Conservation (phyloP, 1,284 basidiomycete species). For the Clitocybe nebularis region DNA sequence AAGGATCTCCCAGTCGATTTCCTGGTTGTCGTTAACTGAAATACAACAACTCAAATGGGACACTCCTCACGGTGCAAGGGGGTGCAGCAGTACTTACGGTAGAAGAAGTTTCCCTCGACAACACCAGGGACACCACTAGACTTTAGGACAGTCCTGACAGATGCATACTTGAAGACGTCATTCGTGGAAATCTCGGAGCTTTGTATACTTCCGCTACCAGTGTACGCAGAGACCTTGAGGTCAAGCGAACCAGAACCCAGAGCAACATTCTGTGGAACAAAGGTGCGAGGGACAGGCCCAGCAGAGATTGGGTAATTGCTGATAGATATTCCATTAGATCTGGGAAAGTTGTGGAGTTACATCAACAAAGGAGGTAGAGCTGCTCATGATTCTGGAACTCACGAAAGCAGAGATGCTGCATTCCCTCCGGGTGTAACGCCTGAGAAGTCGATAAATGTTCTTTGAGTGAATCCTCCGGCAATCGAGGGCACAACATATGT, state of each 20-base stretch:
- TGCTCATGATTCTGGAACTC: no score
- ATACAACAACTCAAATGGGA: slow-evolving; percentile 1
- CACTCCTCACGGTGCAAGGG: neutral
- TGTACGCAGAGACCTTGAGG: slow-evolving; percentile 28
- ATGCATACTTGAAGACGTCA: slow-evolving; percentile 26
- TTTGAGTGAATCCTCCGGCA: slow-evolving; percentile 26
- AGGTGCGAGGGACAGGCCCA: slow-evolving; percentile 22
- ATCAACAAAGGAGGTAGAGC: no score
- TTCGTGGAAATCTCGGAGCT: slow-evolving; percentile 26
- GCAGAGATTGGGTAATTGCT: slow-evolving; percentile 22
- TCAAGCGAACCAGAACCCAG: slow-evolving; percentile 27
- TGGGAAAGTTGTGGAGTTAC: no score
- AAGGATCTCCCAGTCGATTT: slow-evolving; percentile 30
- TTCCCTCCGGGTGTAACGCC: slow-evolving; percentile 18
- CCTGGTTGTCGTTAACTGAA: slow-evolving; percentile 26
- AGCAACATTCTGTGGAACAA: slow-evolving; percentile 24
- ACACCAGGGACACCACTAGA: slow-evolving; percentile 29
- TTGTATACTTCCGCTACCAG: slow-evolving; percentile 23
- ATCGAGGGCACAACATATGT: slow-evolving; percentile 22
- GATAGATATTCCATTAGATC: slow-evolving; percentile 23
- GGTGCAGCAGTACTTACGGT: slow-evolving; percentile 18
- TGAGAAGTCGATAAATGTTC: slow-evolving; percentile 26
- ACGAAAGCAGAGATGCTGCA: slow-evolving; percentile 23
- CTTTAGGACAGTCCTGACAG: slow-evolving; percentile 29
- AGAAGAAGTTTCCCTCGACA: slow-evolving; percentile 33